Evolutionary conservation across 1,284 basidiomycete species (phyloP).

Genomic region (Inonotus hispidus): DNA sequence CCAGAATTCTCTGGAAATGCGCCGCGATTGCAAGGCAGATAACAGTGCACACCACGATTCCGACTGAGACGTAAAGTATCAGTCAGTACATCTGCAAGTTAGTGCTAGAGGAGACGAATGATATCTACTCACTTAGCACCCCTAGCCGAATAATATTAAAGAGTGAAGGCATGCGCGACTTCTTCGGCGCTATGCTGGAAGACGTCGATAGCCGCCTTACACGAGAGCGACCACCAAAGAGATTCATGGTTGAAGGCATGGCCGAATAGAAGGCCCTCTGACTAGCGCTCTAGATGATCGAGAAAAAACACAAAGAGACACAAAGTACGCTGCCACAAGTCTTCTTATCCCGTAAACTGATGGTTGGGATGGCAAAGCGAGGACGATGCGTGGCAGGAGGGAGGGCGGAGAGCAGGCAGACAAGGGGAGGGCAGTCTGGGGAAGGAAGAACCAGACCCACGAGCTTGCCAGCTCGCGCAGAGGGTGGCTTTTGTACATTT

Average conservation of each 20-base stretch:
- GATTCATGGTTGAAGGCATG: slow-evolving; percentile 5
- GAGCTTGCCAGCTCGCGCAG: background rate
- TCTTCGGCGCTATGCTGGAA: slow-evolving; percentile 13
- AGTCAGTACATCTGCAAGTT: background rate
- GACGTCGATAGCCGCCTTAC: slow-evolving; percentile 11
- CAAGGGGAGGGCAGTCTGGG: background rate
- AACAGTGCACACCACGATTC: slow-evolving; percentile 63
- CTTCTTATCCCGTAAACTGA: slow-evolving; percentile 2
- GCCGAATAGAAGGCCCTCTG: background rate
- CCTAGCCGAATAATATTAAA: slow-evolving; percentile 58
- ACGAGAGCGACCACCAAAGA: slow-evolving; percentile 3
- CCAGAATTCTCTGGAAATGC: slow-evolving; percentile 64
- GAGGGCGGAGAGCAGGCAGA: background rate
- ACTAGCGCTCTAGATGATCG: background rate
- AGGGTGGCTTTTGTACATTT: slow-evolving; percentile 9
- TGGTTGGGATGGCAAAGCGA: background rate
- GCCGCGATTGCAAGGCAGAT: slow-evolving; percentile 72
- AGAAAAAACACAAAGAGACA: background rate
- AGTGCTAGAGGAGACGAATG: background rate
- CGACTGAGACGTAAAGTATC: slow-evolving; percentile 33
- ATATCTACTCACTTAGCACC: slow-evolving; percentile 45
- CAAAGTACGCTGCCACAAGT: background rate
- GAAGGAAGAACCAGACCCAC: background rate
- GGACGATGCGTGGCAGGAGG: slow-evolving; percentile 1
- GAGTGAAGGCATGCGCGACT: slow-evolving; percentile 39